phyloP scores from a whole-genome alignment of 345 rosid genomes.

The Citrus hindsii region DNA sequence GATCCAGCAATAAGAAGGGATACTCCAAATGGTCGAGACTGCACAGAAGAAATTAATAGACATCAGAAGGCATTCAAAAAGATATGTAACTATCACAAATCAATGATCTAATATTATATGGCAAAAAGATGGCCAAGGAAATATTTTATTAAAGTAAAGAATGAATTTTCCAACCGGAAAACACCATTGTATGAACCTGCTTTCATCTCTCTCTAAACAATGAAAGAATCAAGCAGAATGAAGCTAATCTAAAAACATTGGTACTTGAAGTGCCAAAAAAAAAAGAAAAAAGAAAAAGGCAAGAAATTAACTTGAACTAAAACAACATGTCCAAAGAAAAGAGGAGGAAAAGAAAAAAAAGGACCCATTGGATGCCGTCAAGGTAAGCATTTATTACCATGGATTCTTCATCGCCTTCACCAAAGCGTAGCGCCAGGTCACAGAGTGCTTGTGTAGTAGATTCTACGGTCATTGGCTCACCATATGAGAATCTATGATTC shows the following conservation, averaged over 20 bases:
- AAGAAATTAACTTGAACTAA: background rate
- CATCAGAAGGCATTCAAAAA: slow-evolving; percentile 5
- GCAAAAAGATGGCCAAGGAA: background rate
- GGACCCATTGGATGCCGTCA: background rate
- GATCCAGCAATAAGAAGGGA: slow-evolving; percentile 99
- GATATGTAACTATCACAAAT: background rate
- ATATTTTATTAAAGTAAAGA: background rate
- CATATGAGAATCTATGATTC: slow-evolving; percentile 91
- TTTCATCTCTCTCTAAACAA: background rate
- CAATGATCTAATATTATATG: background rate
- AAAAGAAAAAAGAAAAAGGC: background rate
- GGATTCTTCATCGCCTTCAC: slow-evolving; percentile 99
- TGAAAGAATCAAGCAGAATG: background rate
- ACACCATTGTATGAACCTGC: background rate
- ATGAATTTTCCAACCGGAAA: background rate
- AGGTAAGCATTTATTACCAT: slow-evolving; percentile 55
- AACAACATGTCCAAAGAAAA: background rate
- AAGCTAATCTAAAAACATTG: background rate
- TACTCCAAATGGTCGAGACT: slow-evolving; percentile 98
- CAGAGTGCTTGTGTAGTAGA: slow-evolving; percentile 97
- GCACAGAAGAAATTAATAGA: slow-evolving; percentile 20
- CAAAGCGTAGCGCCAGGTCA: slow-evolving; percentile 89
- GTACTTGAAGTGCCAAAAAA: background rate
- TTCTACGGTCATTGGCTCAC: slow-evolving; percentile 98
- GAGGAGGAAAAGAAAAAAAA: background rate